These are phyloP conservation scores for Chenopodium suecicum DNA, from an alignment of 148 eudicot genomes.

Conservation along the genomic window DNA sequence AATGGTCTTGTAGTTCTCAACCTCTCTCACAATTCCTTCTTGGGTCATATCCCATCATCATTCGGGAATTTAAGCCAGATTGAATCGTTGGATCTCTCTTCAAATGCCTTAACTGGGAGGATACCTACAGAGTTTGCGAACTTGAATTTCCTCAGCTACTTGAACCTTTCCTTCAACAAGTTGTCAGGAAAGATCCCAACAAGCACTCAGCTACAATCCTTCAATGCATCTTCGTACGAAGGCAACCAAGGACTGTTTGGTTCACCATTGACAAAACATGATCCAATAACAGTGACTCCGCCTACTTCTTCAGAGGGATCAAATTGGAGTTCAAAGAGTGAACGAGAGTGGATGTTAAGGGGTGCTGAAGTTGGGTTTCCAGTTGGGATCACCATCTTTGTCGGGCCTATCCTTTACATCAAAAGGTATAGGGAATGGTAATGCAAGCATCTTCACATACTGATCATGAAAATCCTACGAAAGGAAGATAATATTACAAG, in stretches of 20 bases:
- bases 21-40: constrained; percentile 38
- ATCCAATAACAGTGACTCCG: background rate
- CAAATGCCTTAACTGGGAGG: constrained; percentile 19
- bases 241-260: constrained; percentile 38
- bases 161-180: constrained; percentile 32
- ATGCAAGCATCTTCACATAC: constrained; percentile 5
- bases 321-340: background rate
- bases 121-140: constrained; percentile 31
- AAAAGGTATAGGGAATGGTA: constrained; percentile 26
- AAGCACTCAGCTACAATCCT: constrained; percentile 27
- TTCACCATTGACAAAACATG: constrained; percentile 11
- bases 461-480: constrained; percentile 8
- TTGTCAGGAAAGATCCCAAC: constrained; percentile 33
- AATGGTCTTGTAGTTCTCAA: constrained; percentile 25
- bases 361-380: constrained; percentile 23
- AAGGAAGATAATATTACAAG: background rate
- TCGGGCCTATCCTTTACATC: constrained; percentile 22
- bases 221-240: constrained; percentile 24
- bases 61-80: constrained; percentile 25
- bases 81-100: constrained; percentile 41
- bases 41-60: constrained; percentile 31
- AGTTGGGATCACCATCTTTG: constrained; percentile 4
- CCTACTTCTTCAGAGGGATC: background rate
- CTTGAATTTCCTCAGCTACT: constrained; percentile 25
- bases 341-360: constrained; percentile 9